These are phyloP conservation scores for Didymella pinodella DNA, from an alignment of 2,329 filamentous ascomycete species.

Conservation along the genomic window DNA sequence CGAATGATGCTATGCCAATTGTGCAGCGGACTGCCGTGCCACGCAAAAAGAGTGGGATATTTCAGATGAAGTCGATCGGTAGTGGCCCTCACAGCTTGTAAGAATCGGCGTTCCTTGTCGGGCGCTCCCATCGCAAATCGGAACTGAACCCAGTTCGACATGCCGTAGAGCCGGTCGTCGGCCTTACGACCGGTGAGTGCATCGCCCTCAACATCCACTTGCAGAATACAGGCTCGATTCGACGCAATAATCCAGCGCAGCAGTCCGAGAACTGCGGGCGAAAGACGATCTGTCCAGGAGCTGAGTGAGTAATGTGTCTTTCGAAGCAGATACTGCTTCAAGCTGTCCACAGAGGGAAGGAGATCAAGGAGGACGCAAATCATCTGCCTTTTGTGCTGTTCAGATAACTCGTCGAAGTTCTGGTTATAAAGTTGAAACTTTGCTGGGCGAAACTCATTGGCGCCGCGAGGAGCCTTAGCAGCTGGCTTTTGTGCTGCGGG, in stretches of 20 bases:
- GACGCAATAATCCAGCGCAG: conserved; percentile 90
- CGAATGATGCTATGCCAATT: conserved; percentile 95
- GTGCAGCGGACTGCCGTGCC: conserved; percentile 77
- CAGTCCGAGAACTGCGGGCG: conserved; percentile 70
- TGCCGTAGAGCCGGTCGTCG: conserved; percentile 66
- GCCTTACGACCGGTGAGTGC: conserved; percentile 39
- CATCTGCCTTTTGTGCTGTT: conserved; percentile 56
- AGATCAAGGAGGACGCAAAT: conserved; percentile 64
- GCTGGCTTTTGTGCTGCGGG: neutral
- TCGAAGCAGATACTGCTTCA: conserved; percentile 60
- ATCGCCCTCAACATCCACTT: conserved; percentile 63
- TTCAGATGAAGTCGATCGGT: conserved; percentile 50
- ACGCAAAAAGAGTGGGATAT: conserved; percentile 80
- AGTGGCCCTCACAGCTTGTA: conserved; percentile 65
- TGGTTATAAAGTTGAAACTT: conserved; percentile 59
- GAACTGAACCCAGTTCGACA: conserved; percentile 78
- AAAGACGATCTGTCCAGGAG: conserved; percentile 66
- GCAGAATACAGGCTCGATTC: conserved; percentile 84
- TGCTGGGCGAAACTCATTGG: conserved; percentile 42
- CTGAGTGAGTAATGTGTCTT: conserved; percentile 52
- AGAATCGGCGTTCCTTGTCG: conserved; percentile 84
- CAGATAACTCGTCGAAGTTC: conserved; percentile 65
- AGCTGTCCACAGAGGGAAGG: conserved; percentile 67
- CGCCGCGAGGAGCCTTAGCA: conserved; percentile 1
- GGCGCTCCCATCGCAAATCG: conserved; percentile 87